Percentiles rank a stretch among this genome's conserved stretches.
These are phyloP conservation scores for Myxozyma vanderwaltii DNA, from an alignment of 805 yeast species.

Conservation along the genomic window DNA sequence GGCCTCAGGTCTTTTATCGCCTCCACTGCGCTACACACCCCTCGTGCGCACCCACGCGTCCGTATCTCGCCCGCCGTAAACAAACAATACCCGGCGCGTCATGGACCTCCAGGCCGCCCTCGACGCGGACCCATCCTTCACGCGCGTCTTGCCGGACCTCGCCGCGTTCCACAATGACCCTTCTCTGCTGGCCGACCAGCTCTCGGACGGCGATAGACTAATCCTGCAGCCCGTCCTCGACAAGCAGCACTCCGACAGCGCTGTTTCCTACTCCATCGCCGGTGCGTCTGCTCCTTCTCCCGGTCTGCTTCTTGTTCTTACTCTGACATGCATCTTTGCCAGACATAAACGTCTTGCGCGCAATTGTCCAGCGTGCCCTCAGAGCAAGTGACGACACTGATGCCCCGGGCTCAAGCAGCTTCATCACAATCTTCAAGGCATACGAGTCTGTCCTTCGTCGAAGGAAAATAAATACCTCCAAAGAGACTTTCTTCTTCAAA, in stretches of 20 bases:
- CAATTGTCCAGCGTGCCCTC: slow-evolving; percentile 29
- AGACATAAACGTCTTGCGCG: slow-evolving; percentile 30
- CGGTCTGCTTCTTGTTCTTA: not conserved
- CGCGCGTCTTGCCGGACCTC: slow-evolving; percentile 23
- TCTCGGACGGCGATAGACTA: slow-evolving; percentile 14
- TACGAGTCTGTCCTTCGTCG: slow-evolving; percentile 30
- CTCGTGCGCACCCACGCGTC: too few species aligned
- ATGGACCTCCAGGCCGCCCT: slow-evolving; percentile 14
- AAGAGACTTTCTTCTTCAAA: slow-evolving; percentile 24
- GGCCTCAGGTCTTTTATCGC: not conserved
- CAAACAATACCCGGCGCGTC: too few species aligned
- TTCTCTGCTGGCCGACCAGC: slow-evolving; percentile 15
- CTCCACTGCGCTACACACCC: not conserved
- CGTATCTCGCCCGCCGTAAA: too few species aligned
- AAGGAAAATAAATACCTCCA: slow-evolving; percentile 21
- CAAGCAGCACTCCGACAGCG: slow-evolving; percentile 5
- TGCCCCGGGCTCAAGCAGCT: slow-evolving; percentile 13
- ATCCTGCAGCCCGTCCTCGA: slow-evolving; percentile 16
- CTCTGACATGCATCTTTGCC: too few species aligned
- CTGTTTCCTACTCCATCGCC: slow-evolving; percentile 13
- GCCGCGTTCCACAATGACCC: slow-evolving; percentile 16
- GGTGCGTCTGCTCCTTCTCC: not conserved
- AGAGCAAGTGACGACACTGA: slow-evolving; percentile 7
- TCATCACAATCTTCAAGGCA: slow-evolving; percentile 22
- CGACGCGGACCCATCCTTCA: slow-evolving; percentile 21